Evolutionary conservation across 164 flowering plant species (phyloP), one percentile per base, ranked within the genome.

Genomic region (Brasenia schreberi): DNA sequence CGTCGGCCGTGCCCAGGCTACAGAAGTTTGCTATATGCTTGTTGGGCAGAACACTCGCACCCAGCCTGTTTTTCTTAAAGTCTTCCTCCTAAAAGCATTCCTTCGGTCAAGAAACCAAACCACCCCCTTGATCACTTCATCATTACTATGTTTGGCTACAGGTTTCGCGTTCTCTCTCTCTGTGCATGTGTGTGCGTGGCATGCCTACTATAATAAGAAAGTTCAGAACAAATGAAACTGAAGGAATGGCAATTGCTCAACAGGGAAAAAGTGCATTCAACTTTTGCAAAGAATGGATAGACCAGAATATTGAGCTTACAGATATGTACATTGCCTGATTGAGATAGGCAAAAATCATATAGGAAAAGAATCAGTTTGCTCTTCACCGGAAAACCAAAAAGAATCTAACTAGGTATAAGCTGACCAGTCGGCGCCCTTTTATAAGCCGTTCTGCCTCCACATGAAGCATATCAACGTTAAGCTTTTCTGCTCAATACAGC

Each of bases 41-140:
- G 19, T 78, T 80, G 6, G 61, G 75, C 61, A 44, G 65, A 7
- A 12, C 5, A 66, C 18, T 63, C 4, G 59, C 65, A n/a, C 69
- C 71, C 5, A 12, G 80, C 4, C 78, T 75, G 61, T 60, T 65
- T 33, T 77, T 80, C 61, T n/a, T 71, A 78, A 81, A 1, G 77
- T 65, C 63, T 72, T 67, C 52, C 18, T 78, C 42, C 43, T 71
- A 16, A 74, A 78, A 6, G 65, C 66, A 74, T 81, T 7, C 72
- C 78, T 5, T 53, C 79, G 16, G 5, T 72, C 12, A 68, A 52
- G 61, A 66, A 75, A 11, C 77, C 67, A 0, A 64, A 52, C 1
- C 45, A 58, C 23, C 61, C 64, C 0, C 82, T 69, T 4, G 75
- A 75, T 67, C 77, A 64, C 73, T 44, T 44, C 7, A 44, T 44